Evolutionary conservation across 768 basidiomycete species (phyloP).

Genomic region (Crassisporium funariophilum): DNA sequence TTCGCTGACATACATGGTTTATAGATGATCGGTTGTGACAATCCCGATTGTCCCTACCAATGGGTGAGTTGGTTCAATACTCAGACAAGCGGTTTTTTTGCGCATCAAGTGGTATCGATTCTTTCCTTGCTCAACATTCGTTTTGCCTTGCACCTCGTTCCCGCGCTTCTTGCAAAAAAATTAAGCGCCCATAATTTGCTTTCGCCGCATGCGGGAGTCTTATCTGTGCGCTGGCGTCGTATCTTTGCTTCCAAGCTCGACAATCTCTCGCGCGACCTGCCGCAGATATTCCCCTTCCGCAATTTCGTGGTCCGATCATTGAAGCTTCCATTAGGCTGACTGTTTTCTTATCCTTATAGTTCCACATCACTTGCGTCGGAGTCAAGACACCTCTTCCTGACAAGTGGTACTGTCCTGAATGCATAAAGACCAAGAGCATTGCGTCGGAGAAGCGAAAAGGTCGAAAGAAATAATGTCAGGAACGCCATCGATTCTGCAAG

Average conservation of each 20-base stretch:
- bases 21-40: slow-evolving; percentile 76
- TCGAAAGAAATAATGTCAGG: slow-evolving; percentile 36
- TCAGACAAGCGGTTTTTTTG: background rate
- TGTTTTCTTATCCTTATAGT: slow-evolving; percentile 38
- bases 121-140: background rate
- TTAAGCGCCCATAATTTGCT: no score
- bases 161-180: no score
- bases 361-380: slow-evolving; percentile 62
- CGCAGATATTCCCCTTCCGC: background rate
- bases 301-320: background rate
- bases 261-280: background rate
- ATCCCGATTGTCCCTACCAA: slow-evolving; percentile 66
- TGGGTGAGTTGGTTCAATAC: slow-evolving; percentile 56
- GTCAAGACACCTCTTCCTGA: slow-evolving; percentile 49
- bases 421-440: slow-evolving; percentile 38
- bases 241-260: no score
- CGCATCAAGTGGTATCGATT: background rate
- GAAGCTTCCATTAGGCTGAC: slow-evolving; percentile 8
- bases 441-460: slow-evolving; percentile 37
- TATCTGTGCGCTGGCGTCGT: no score
- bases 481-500: no score
- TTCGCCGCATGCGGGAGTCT: no score
- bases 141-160: background rate
- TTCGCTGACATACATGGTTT: slow-evolving; percentile 3
- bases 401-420: slow-evolving; percentile 60